Evolutionary conservation across 106 monocot genomes (phyloP), one percentile per base, ranked within the genome.

Genomic region (Cymbidium sinense): DNA sequence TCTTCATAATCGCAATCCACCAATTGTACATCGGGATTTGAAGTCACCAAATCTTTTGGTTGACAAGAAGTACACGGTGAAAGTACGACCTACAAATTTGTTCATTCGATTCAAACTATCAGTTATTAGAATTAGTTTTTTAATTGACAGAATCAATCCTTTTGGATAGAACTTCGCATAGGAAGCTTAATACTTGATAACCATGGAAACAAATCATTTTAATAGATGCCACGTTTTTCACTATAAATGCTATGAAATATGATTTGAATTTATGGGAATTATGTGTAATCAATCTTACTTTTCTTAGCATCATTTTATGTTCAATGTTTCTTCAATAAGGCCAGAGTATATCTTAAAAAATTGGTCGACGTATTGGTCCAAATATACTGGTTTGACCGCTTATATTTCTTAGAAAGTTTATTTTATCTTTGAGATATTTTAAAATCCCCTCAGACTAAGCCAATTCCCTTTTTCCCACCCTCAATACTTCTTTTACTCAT

Each of bases 31-130:
- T 81, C 88, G 98, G 64, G 98, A 99, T 87, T 80, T 99, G 86
- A 99, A 99, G 76, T 99, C 98, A 84, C 98, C 94, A 77, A 99
- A 99, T 89, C 94, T 99, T 81, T 81, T 94, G 73, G 98, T 99
- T 50, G 98, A 94, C 84, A 94, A 90, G 67, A 99, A 99, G 75
- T 99, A 88, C 73, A 99, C 98, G 2, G 94, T 99, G 51, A 99
- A 99, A 80, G 98, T 94, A 90, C 86, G 83, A 37, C 71, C 21
- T 71, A n/a, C 21, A 39, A 20, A 71, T 39, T 39, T 71, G 19
- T 36, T 71, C 13, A 18, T 21, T 39, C 1, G 7, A 29, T 39
- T 37, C 21, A 43, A 23, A 43, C 21, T 74, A 27, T 12, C 74
- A 43, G 69, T 33, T 69, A 11, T 69, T 69, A 69, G 71, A 39